Conservation (phyloP, 208 protist species). For the Leishmania gerbilli region DNA sequence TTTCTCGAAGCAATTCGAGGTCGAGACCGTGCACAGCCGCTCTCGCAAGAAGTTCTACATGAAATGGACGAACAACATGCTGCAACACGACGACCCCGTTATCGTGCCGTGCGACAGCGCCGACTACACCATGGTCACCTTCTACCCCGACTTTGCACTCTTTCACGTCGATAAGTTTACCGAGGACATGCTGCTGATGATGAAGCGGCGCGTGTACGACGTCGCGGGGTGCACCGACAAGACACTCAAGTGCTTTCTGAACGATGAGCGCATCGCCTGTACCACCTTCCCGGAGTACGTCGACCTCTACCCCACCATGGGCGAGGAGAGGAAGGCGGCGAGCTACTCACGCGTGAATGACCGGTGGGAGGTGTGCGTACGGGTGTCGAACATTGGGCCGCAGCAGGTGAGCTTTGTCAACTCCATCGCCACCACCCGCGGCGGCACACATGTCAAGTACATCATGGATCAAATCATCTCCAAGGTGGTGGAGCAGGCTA, state of each 20-base stretch:
- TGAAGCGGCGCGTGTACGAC: conserved; percentile 99
- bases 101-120: conserved; percentile 78
- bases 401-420: conserved; percentile 99
- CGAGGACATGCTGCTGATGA: conserved; percentile 96
- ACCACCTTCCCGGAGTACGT: conserved; percentile 98
- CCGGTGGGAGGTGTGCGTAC: conserved; percentile 98
- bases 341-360: conserved; percentile 92
- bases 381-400: conserved; percentile 93
- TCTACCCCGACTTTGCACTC: conserved; percentile 97
- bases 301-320: conserved; percentile 94
- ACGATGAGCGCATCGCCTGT: conserved; percentile 94
- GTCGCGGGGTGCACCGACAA: conserved; percentile 97
- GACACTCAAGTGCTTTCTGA: conserved; percentile 95
- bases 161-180: conserved; percentile 97
- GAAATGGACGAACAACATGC: conserved; percentile 98
- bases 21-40: conserved; percentile 97
- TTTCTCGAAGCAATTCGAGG: conserved; percentile 97
- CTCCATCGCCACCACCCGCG: conserved; percentile 98
- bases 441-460: conserved; percentile 99
- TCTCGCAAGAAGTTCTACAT: conserved; percentile 95
- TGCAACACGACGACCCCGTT: conserved; percentile 87
- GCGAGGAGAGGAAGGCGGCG: conserved; percentile 72
- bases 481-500: conserved; percentile 90
- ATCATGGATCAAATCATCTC: conserved; percentile 96
- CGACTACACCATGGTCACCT: conserved; percentile 99